Conservation (phyloP, 352 stramenopile genomes). For the Thraustochytrium striatum region DNA sequence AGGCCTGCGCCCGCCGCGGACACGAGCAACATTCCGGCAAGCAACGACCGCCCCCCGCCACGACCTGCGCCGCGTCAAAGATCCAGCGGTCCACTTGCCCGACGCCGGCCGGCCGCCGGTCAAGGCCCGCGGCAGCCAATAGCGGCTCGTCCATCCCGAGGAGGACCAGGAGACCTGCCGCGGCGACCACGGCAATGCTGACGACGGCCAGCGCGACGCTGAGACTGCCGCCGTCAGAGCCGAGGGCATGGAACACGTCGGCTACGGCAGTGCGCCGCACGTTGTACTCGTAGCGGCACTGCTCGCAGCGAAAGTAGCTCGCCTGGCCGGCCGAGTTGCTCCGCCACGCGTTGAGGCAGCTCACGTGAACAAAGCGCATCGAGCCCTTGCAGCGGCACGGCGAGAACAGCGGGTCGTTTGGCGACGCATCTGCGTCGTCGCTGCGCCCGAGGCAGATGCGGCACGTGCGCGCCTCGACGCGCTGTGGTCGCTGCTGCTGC, state of each 20-base stretch:
- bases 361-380: slow-evolving; percentile 45
- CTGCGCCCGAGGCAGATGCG: slow-evolving; percentile 11
- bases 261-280: background rate
- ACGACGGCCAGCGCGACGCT: background rate
- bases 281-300: slow-evolving; percentile 47
- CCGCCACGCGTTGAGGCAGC: slow-evolving; percentile 44
- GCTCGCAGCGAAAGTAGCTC: slow-evolving; percentile 20
- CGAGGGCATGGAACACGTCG: background rate
- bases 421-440: background rate
- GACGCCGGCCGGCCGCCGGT: too few species aligned
- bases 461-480: background rate
- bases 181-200: background rate
- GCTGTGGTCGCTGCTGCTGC: too few species aligned
- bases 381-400: slow-evolving; percentile 45
- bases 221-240: background rate
- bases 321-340: background rate
- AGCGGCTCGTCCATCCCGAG: background rate
- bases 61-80: too few species aligned
- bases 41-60: background rate
- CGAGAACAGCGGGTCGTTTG: slow-evolving; percentile 2
- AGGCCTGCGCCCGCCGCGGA: background rate
- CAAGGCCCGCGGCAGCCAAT: too few species aligned
- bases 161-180: background rate
- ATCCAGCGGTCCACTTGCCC: too few species aligned
- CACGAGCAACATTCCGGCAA: background rate